Conservation (phyloP, 805 yeast genomes). For the Dipodascopsis uninucleata region DNA sequence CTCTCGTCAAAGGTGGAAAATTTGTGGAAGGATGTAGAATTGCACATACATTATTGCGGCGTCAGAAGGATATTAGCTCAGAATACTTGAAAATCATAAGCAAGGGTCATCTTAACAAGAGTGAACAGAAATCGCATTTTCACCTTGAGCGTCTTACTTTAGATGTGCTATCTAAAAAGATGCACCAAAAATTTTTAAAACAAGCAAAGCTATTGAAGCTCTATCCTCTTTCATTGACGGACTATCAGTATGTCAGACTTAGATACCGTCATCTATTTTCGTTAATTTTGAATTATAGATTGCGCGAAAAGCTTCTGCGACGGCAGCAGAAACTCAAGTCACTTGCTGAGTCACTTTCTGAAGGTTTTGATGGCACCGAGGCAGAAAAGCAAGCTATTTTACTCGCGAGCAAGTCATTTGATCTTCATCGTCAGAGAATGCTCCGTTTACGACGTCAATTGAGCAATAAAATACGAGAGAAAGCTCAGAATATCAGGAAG, state of each 20-base stretch:
- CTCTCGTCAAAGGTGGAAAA: conserved; percentile 1
- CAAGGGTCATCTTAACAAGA: not conserved
- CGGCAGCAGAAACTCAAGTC: conserved; percentile 34
- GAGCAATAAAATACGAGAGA: no score
- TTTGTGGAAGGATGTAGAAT: not conserved
- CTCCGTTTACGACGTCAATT: no score
- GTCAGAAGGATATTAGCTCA: not conserved
- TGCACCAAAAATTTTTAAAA: not conserved
- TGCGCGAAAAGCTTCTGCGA: conserved; percentile 1
- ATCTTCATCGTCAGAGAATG: no score
- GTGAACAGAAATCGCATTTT: not conserved
- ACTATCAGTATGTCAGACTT: conserved; percentile 1
- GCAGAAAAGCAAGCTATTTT: no score
- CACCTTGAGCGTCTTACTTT: not conserved
- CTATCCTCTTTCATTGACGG: not conserved
- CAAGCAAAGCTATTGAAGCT: not conserved
- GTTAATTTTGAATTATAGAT: conserved; percentile 1
- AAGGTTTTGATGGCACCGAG: no score
- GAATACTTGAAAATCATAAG: not conserved
- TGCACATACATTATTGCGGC: no score
- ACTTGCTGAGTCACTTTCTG: no score
- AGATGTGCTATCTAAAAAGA: not conserved
- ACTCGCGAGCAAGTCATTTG: no score
- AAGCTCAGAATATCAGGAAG: no score
- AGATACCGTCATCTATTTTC: not conserved